These are phyloP conservation scores for Cyclostephanos tholiformis DNA, from an alignment of 108 stramenopile genomes.

Conservation along the genomic window DNA sequence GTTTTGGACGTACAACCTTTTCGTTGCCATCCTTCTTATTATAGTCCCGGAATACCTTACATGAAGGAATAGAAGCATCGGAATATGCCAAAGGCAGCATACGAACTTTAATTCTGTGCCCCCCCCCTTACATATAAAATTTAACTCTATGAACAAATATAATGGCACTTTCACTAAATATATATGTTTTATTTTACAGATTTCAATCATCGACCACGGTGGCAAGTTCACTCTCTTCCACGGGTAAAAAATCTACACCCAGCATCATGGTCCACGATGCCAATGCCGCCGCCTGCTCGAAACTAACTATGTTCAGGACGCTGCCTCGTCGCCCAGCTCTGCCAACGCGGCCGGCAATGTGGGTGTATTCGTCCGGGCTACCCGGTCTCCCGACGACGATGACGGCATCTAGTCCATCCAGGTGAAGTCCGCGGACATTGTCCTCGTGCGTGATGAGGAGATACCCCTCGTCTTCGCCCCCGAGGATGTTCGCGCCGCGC, in stretches of 20 bases:
- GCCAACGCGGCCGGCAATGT: slow-evolving; percentile 95
- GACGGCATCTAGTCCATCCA: slow-evolving; percentile 84
- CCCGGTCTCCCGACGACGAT: slow-evolving; percentile 81
- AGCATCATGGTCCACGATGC: slow-evolving; percentile 82
- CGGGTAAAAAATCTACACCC: slow-evolving; percentile 52
- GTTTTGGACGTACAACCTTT: not conserved
- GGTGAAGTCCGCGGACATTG: slow-evolving; percentile 91
- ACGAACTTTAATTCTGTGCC: too few relatives aligned
- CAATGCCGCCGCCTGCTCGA: slow-evolving; percentile 65
- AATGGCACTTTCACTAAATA: too few relatives aligned
- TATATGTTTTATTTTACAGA: not conserved
- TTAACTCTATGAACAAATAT: too few relatives aligned
- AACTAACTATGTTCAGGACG: slow-evolving; percentile 79
- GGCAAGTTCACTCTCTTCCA: slow-evolving; percentile 50
- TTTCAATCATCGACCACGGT: slow-evolving; percentile 18
- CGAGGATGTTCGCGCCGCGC: slow-evolving; percentile 1
- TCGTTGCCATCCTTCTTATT: not conserved
- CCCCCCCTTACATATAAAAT: too few relatives aligned
- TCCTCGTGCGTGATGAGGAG: slow-evolving; percentile 90
- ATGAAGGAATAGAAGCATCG: too few relatives aligned
- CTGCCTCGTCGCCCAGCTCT: slow-evolving; percentile 78
- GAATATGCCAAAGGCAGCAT: too few relatives aligned
- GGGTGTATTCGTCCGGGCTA: slow-evolving; percentile 94
- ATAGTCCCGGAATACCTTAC: not conserved
- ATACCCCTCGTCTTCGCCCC: slow-evolving; percentile 54